Conservation (phyloP, 306 rosid species). For the Cicer judaicum region DNA sequence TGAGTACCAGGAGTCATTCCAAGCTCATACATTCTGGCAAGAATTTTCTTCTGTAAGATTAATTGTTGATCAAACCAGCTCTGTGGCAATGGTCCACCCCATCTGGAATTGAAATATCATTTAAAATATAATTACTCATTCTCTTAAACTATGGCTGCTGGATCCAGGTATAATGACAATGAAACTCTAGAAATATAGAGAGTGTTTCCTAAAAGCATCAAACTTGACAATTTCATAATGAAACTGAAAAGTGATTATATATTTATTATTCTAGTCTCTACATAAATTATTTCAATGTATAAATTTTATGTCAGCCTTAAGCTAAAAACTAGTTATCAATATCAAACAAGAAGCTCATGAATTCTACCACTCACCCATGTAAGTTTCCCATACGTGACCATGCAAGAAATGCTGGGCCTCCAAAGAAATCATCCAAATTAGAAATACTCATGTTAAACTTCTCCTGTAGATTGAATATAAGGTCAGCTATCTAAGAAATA, state of each 20-base stretch:
- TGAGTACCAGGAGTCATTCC: conserved; percentile 94
- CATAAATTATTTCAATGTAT: conserved; percentile 12
- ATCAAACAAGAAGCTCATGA: conserved; percentile 36
- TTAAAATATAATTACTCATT: conserved; percentile 30
- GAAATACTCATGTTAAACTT: conserved; percentile 72
- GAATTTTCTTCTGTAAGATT: conserved; percentile 78
- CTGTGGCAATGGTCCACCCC: conserved; percentile 95
- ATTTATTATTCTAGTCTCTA: conserved; percentile 30
- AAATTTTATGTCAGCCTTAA: conserved; percentile 26
- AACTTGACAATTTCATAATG: conserved; percentile 23
- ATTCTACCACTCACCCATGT: conserved; percentile 72
- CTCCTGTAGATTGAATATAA: conserved; percentile 53
- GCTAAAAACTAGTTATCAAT: conserved; percentile 15
- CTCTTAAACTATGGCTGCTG: conserved; percentile 14
- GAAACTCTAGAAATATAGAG: conserved; percentile 5
- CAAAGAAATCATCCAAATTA: conserved; percentile 84
- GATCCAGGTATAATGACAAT: conserved; percentile 17
- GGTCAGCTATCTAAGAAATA: conserved; percentile 32
- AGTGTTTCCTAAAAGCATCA: conserved; percentile 26
- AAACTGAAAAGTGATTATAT: conserved; percentile 25
- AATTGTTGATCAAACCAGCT: conserved; percentile 90
- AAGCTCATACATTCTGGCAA: conserved; percentile 76
- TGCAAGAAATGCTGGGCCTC: conserved; percentile 96
- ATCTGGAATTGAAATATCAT: conserved; percentile 52
- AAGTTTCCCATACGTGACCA: conserved; percentile 97